These are phyloP conservation scores for Arthrobotrys entomopaga DNA, from an alignment of 2,329 filamentous ascomycete genomes.

Conservation along the genomic window DNA sequence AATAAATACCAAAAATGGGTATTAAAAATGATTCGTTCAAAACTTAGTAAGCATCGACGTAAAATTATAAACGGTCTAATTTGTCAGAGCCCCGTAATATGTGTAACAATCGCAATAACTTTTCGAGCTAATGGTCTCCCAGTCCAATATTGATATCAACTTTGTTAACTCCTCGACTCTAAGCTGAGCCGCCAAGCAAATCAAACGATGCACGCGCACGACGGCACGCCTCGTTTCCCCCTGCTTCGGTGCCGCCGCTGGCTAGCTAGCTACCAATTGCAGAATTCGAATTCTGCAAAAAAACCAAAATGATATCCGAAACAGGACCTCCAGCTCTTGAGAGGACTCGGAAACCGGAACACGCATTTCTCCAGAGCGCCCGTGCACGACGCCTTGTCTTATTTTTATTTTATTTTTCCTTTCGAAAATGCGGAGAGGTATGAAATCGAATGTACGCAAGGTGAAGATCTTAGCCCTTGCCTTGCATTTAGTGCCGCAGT, in stretches of 20 bases:
- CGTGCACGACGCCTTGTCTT: constrained; percentile 33
- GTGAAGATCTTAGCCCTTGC: background rate
- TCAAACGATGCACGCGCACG: constrained; percentile 11
- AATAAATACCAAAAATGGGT: no score
- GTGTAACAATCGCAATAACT: no score
- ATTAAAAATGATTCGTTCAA: no score
- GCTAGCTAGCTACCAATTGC: background rate
- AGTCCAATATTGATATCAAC: no score
- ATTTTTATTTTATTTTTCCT: constrained; percentile 1
- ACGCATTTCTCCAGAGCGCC: constrained; percentile 11
- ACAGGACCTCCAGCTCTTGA: no score
- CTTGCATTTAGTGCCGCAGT: constrained; percentile 7
- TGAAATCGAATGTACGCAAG: constrained; percentile 22
- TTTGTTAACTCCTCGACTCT: constrained; percentile 18
- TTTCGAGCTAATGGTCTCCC: no score
- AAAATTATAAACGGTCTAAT: no score
- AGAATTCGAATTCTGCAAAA: constrained; percentile 23
- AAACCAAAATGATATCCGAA: constrained; percentile 33
- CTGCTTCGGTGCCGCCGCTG: background rate
- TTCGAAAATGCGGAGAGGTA: constrained; percentile 34
- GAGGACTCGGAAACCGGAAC: constrained; percentile 35
- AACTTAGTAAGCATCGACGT: no score
- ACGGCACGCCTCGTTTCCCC: constrained; percentile 27
- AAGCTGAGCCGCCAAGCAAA: constrained; percentile 29
- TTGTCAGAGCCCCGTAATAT: no score